phyloP scores from a whole-genome alignment of 1,139 yeast genomes.

The Candida glucosophila region DNA sequence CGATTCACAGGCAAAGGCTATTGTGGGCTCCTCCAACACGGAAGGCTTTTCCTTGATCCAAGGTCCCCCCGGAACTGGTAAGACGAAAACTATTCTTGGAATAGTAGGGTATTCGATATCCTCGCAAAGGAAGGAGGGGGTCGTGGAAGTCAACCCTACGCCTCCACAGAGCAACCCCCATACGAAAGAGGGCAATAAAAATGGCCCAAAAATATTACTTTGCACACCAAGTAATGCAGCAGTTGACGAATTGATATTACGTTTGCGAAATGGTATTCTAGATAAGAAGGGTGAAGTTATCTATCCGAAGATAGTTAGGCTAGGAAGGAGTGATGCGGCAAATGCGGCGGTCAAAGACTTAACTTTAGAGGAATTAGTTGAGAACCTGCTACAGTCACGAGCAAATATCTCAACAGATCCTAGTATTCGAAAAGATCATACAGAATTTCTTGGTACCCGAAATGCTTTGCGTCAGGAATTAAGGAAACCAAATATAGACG shows the following conservation, averaged over 20 bases:
- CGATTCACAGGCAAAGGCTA: slow-evolving; percentile 84
- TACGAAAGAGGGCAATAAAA: slow-evolving; percentile 4
- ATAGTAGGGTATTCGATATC: slow-evolving; percentile 71
- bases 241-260: slow-evolving; percentile 88
- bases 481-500: slow-evolving; percentile 22
- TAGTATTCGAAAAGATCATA: slow-evolving; percentile 43
- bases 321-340: slow-evolving; percentile 87
- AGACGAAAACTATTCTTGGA: slow-evolving; percentile 92
- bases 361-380: slow-evolving; percentile 83
- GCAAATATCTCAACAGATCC: slow-evolving; percentile 31
- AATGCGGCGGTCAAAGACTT: slow-evolving; percentile 75
- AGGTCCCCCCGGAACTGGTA: slow-evolving; percentile 99
- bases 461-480: slow-evolving; percentile 37
- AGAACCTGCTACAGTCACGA: slow-evolving; percentile 45
- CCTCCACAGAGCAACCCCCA: slow-evolving; percentile 1
- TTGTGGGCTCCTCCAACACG: slow-evolving; percentile 57
- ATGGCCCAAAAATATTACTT: slow-evolving; percentile 47
- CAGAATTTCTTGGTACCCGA: slow-evolving; percentile 42
- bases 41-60: slow-evolving; percentile 86
- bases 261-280: slow-evolving; percentile 68
- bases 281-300: slow-evolving; percentile 49
- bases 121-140: slow-evolving; percentile 14
- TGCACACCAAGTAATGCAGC: slow-evolving; percentile 99
- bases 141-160: slow-evolving; percentile 20
- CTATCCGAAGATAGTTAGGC: slow-evolving; percentile 70